Evolutionary conservation across 805 yeast species (phyloP).

Genomic region (Wickerhamomyces tratensis): DNA sequence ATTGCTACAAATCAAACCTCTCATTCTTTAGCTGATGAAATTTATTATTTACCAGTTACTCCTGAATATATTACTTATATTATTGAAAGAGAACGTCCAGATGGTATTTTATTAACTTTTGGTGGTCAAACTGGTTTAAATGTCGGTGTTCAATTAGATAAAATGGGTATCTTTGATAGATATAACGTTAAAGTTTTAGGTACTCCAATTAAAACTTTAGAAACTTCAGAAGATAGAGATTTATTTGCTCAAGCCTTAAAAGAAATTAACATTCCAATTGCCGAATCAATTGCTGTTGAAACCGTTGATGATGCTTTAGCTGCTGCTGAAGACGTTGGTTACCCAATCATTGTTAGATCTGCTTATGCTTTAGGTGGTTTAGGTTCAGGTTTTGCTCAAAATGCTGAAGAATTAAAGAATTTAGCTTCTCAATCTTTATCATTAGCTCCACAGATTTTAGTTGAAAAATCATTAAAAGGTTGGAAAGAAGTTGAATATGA

Average conservation of each 20-base stretch:
- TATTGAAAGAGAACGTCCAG: conserved; percentile 93
- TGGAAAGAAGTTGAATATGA: conserved; percentile 99
- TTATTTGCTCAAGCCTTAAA: conserved; percentile 90
- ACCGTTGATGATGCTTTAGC: conserved; percentile 84
- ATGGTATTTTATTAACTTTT: conserved; percentile 89
- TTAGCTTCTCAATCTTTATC: conserved; percentile 85
- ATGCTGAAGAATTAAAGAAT: conserved; percentile 73
- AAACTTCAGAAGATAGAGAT: conserved; percentile 97
- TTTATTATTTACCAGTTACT: conserved; percentile 92
- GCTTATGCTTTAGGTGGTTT: conserved; percentile 97
- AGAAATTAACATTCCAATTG: conserved; percentile 92
- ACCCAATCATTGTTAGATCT: conserved; percentile 95
- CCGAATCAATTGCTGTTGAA: conserved; percentile 92
- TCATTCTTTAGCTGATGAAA: conserved; percentile 89
- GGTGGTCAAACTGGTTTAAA: conserved; percentile 98
- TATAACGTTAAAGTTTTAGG: conserved; percentile 93
- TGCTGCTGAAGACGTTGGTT: conserved; percentile 86
- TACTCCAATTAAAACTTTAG: conserved; percentile 92
- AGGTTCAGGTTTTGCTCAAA: conserved; percentile 93
- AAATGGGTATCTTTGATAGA: conserved; percentile 88
- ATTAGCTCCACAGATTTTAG: conserved; percentile 88
- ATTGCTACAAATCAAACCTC: conserved; percentile 97
- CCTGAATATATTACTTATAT: conserved; percentile 93
- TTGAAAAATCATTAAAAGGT: conserved; percentile 94
- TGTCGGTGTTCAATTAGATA: conserved; percentile 90